Evolutionary conservation across 768 basidiomycete species (phyloP), one percentile per base, ranked within the genome.

Genomic region (Termitomyces sp.): DNA sequence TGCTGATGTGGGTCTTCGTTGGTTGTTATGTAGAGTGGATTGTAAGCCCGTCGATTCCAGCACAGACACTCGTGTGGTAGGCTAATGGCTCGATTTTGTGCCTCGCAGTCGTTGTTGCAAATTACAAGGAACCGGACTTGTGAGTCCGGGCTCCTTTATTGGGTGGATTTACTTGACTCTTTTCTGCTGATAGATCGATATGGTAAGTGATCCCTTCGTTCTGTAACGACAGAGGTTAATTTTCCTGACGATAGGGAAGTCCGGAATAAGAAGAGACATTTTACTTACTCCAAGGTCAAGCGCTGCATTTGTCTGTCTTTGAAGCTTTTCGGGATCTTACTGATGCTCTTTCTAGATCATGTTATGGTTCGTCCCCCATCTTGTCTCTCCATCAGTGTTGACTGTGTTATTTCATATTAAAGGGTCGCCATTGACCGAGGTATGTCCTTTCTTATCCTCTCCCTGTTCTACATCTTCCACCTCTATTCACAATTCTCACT

Each of bases 381-480:
- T 3, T 41, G 40, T 41, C 8, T n/a, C 9, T 43, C 9, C n/a
- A 18, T 41, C 1, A 8, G n/a, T n/a, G 3, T 10, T 43, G 8
- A 43, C 8, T 9, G 13, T 36, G 12, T 48, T 58, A 1, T 32
- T 0, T 12, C 20, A 20, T 33, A 1, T 52, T 41, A 13, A 61
- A 93, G 93, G 95, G 95, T 98, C 50, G 95, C 95, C 0, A 85
- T 98, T 57, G 95, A 98, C 66, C 80, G 96, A 77, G 95, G 95
- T 78, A 3, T 26, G 46, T 26, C 13, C 16, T 23, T 4, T 5
- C 3, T 4, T 18, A 14, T 20, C 2, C n/a, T 5, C 10, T 9
- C 46, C 50, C 33, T 18, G 6, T 18, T 20, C 18, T 12, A 18
- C 28, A 7, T 13, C n/a, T 6, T 12, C 5, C 16, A 14, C 4